Evolutionary conservation across 73 alveolate species (phyloP).

Genomic region (Paramecium biaurelia): DNA sequence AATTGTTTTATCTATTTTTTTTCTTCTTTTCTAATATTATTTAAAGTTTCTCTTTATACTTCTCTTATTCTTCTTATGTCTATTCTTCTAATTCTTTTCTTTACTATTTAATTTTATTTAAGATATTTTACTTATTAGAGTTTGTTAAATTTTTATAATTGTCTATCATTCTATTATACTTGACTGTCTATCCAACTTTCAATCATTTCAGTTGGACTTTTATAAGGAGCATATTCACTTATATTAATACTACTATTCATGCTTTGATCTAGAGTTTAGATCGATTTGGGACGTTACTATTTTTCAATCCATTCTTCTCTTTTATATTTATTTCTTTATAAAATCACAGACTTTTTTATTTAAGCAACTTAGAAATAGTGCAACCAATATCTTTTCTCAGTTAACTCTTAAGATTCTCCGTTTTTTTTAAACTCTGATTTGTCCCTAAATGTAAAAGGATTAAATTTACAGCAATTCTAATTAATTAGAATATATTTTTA

Average conservation of each 20-base stretch:
- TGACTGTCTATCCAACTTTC: constrained; percentile 49
- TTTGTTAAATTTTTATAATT: not conserved
- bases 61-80: not conserved
- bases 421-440: not conserved
- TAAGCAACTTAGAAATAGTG: not conserved
- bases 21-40: not conserved
- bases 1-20: not conserved
- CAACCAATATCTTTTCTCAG: not conserved
- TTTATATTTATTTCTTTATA: not conserved
- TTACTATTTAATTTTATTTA: not conserved
- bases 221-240: constrained; percentile 35
- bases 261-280: not conserved
- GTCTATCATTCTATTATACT: not conserved
- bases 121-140: constrained; percentile 2
- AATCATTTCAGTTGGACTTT: constrained; percentile 51
- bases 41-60: not conserved
- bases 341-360: not conserved
- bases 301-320: constrained; percentile 25
- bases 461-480: not conserved
- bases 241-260: constrained; percentile 14
- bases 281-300: not conserved
- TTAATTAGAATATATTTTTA: not conserved
- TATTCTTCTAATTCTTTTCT: not conserved
- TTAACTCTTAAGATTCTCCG: not conserved
- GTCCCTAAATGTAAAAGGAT: not conserved